phyloP scores from a whole-genome alignment of 2,329 filamentous ascomycete genomes.

The Aspergillus puulaauensis region DNA sequence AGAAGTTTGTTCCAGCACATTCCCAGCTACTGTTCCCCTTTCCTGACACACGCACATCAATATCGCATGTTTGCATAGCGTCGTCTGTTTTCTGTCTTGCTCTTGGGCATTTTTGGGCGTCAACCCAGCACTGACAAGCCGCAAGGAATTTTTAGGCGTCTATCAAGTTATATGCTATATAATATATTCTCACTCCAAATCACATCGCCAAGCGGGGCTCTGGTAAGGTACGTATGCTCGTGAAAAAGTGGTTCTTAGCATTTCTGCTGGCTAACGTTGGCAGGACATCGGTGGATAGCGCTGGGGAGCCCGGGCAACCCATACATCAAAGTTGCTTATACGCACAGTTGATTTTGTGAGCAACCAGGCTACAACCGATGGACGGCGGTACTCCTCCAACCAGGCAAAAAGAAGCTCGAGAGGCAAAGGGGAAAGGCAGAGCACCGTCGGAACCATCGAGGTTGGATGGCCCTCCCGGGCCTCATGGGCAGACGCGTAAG shows the following conservation, averaged over 20 bases:
- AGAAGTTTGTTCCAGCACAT: neutral
- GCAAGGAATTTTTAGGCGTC: neutral
- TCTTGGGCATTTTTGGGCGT: neutral
- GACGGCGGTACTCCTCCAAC: slow-evolving; percentile 11
- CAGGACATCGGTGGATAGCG: neutral
- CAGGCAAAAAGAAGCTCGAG: slow-evolving; percentile 5
- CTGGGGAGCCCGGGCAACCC: neutral
- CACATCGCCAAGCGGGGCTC: neutral
- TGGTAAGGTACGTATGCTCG: neutral
- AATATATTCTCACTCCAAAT: neutral
- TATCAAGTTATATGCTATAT: neutral
- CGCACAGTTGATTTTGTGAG: neutral
- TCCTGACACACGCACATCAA: neutral
- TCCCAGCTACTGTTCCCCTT: neutral
- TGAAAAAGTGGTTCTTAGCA: neutral
- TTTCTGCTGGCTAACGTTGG: neutral
- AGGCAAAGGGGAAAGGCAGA: neutral
- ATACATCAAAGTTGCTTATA: neutral
- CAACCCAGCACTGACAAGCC: neutral
- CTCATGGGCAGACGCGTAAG: slow-evolving; percentile 14
- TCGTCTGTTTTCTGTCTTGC: neutral
- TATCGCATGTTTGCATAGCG: neutral
- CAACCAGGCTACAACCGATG: slow-evolving; percentile 14
- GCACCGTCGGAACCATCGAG: slow-evolving; percentile 1
- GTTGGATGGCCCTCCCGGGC: neutral